Conservation (phyloP, 2,329 filamentous ascomycete species). For the Didymella glomerata region DNA sequence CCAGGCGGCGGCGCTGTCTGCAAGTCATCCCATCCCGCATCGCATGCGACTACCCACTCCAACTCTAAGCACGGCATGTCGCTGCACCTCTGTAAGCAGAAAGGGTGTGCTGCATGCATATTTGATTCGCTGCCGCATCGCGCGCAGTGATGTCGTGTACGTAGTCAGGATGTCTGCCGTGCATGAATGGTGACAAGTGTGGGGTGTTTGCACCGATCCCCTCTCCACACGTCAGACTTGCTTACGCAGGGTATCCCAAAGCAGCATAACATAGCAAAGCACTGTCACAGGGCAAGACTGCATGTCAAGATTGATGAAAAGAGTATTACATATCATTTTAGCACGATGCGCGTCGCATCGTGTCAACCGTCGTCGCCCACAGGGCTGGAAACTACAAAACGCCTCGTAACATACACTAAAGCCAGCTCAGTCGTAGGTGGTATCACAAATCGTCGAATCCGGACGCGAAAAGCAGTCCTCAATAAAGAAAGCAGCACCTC, state of each 20-base stretch:
- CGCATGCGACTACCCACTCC: conserved; percentile 2
- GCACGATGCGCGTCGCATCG: background rate
- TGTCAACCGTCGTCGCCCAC: conserved; percentile 1
- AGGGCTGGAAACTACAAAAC: conserved; percentile 15
- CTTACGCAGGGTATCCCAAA: conserved; percentile 1
- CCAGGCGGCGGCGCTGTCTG: background rate
- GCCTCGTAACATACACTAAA: conserved; percentile 25
- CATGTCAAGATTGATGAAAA: background rate
- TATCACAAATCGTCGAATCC: conserved; percentile 29
- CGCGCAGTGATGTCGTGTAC: conserved; percentile 24
- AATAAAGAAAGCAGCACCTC: background rate
- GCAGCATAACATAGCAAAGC: background rate
- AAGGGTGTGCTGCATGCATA: conserved; percentile 26
- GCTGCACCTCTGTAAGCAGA: background rate
- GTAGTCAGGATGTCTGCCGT: conserved; percentile 11
- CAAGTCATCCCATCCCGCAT: conserved; percentile 21
- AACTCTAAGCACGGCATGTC: background rate
- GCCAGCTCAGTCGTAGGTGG: conserved; percentile 34
- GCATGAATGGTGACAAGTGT: conserved; percentile 14
- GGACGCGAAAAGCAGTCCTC: background rate
- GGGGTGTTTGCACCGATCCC: conserved; percentile 18
- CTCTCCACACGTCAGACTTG: conserved; percentile 9
- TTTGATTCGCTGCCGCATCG: conserved; percentile 28
- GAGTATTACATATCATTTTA: conserved; percentile 21
- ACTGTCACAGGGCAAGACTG: background rate